A percentile compares a stretch with the other conserved stretches of the same genome.
These are phyloP conservation scores for Candolleomyces aberdarensis DNA, from an alignment of 768 basidiomycete species.

Conservation along the genomic window DNA sequence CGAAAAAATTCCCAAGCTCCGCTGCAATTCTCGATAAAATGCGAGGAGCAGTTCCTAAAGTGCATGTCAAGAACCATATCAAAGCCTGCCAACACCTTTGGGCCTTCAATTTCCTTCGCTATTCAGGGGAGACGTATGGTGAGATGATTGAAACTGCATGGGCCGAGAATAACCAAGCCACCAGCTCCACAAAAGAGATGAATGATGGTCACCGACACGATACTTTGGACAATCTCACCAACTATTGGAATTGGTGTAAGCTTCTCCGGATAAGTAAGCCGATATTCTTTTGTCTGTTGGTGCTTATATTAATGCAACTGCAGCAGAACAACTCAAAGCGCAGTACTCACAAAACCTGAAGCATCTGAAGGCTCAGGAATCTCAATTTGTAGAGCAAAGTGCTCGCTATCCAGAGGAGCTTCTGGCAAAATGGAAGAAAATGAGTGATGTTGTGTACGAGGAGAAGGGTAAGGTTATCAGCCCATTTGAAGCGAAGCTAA, in stretches of 20 bases:
- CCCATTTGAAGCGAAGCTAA: not conserved
- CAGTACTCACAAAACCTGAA: not conserved
- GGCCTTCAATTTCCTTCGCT: slow-evolving; percentile 22
- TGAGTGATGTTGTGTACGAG: not conserved
- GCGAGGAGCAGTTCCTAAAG: slow-evolving; percentile 23
- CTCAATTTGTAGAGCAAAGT: not conserved
- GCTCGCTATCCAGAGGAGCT: not conserved
- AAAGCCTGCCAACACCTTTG: slow-evolving; percentile 18
- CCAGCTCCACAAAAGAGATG: slow-evolving; percentile 24
- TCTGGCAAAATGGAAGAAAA: not conserved
- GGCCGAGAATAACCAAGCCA: slow-evolving; percentile 22
- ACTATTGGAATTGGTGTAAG: slow-evolving; percentile 26
- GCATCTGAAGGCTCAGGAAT: not conserved
- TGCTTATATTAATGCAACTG: too few species aligned
- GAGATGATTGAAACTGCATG: slow-evolving; percentile 27
- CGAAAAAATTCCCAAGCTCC: slow-evolving; percentile 13
- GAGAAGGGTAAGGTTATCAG: not conserved
- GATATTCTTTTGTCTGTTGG: too few species aligned
- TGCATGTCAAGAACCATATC: slow-evolving; percentile 26
- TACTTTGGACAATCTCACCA: slow-evolving; percentile 21
- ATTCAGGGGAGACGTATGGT: slow-evolving; percentile 21
- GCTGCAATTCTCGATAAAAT: slow-evolving; percentile 12
- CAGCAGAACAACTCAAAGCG: not conserved
- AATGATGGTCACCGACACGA: slow-evolving; percentile 30
- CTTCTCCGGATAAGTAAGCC: slow-evolving; percentile 17